phyloP scores from a whole-genome alignment of 2,329 filamentous ascomycete species.

The Calonectria naviculata region DNA sequence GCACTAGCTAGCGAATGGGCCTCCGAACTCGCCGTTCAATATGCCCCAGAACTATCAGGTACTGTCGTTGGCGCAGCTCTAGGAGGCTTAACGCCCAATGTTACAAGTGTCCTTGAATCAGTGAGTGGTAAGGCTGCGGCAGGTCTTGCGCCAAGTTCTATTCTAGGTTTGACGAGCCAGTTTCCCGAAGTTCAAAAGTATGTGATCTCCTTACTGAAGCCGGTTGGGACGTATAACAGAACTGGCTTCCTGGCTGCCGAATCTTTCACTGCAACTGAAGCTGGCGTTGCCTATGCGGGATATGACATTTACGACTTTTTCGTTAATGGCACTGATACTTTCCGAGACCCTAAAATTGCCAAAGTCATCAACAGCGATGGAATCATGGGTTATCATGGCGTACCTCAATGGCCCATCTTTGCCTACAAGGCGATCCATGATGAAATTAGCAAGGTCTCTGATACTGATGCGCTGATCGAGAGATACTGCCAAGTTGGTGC shows the following conservation, averaged over 20 bases:
- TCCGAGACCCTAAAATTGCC: slow-evolving; percentile 21
- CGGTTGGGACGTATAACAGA: slow-evolving; percentile 26
- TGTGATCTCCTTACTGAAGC: slow-evolving; percentile 33
- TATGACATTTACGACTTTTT: slow-evolving; percentile 32
- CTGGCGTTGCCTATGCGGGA: slow-evolving; percentile 22
- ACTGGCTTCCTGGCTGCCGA: slow-evolving; percentile 35
- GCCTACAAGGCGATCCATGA: slow-evolving; percentile 33
- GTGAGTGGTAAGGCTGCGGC: slow-evolving; percentile 43
- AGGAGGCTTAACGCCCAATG: slow-evolving; percentile 58
- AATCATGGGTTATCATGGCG: slow-evolving; percentile 39
- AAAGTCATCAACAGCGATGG: slow-evolving; percentile 31
- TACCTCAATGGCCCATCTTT: slow-evolving; percentile 36
- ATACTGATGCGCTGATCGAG: slow-evolving; percentile 33
- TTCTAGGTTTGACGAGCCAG: slow-evolving; percentile 36
- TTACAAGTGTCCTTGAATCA: slow-evolving; percentile 47
- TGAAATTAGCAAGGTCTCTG: slow-evolving; percentile 29
- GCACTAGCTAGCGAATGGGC: slow-evolving; percentile 63
- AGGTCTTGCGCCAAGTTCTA: slow-evolving; percentile 31
- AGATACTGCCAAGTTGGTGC: slow-evolving; percentile 32
- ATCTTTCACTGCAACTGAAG: slow-evolving; percentile 14
- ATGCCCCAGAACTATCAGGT: slow-evolving; percentile 60
- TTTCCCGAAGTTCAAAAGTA: slow-evolving; percentile 30
- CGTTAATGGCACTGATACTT: not conserved
- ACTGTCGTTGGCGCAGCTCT: slow-evolving; percentile 59
- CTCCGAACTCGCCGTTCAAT: slow-evolving; percentile 60